Base-by-base conservation (phyloP, 768 basidiomycete species). In the Trametes cubensis region DNA sequence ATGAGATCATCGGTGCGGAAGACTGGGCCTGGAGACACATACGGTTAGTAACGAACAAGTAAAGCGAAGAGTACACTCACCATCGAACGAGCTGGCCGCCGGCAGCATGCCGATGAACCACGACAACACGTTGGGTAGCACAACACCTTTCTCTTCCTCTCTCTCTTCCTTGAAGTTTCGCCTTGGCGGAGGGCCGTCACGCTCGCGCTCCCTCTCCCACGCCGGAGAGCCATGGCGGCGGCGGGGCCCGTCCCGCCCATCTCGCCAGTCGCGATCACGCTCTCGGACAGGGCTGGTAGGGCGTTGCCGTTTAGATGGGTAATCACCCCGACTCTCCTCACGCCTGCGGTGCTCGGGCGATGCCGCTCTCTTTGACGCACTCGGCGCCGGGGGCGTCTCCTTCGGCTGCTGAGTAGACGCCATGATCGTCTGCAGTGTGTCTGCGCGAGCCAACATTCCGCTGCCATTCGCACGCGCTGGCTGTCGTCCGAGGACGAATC, bases 1-100 rank as follows among this genome's bases (percentile, higher is more conserved):
- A 98, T 89, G 41, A 96, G 78, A 73, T 96, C 94, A 30, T 97
- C 95, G 1, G 90, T 88, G 59, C 92, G 82, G 77, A 96, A 96
- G 41, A 93, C 83, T 10, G 95, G 95, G 4, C 94, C 94, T 95
- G 66, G 21, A 54, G 18, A 21, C 6, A 17, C 34, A 57, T 39
- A 25, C n/a, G 41, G 52, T 41, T 56, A 48, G 65, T 40, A 45
- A 57, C 34, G 18, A 55, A 6, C 34, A 41, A 28, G 7, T 1
- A 55, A 4, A 13, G 58, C 48, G 61, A 58, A 20, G 51, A 51
- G 46, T 62, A 51, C 52, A 80, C 86, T 67, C 65, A 94, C 94
- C 95, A 75, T 97, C 92, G 73, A 97, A 98, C n/a, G 83, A 74
- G 15, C 74, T 65, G 5, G 89, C 78, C 42, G 81, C 75, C 6